A percentile compares a stretch with the other conserved stretches of the same genome.
These are phyloP conservation scores for Wallacemonas sp. DNA, from an alignment of 208 protist genomes.

Conservation along the genomic window DNA sequence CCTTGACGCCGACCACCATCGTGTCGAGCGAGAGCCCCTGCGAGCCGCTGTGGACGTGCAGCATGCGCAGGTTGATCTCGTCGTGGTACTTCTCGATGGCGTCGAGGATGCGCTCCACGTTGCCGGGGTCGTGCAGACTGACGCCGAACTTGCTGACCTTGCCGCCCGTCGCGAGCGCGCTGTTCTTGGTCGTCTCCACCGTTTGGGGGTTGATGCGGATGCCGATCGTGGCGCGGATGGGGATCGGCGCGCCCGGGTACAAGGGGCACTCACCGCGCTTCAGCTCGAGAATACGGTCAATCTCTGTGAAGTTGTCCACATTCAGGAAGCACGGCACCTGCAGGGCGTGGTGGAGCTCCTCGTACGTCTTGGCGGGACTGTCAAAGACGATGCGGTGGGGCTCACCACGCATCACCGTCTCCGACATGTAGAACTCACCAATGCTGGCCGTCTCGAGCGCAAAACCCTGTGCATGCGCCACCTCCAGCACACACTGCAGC, in stretches of 20 bases:
- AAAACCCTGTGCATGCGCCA: constrained; percentile 35
- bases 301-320: constrained; percentile 74
- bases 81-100: constrained; percentile 39
- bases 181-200: constrained; percentile 45
- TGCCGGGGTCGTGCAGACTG: constrained; percentile 46
- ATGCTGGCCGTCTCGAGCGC: constrained; percentile 63
- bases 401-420: constrained; percentile 21
- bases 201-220: constrained; percentile 76
- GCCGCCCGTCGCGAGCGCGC: constrained; percentile 44
- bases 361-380: constrained; percentile 62
- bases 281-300: constrained; percentile 47
- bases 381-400: constrained; percentile 51
- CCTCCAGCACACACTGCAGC: constrained; percentile 41
- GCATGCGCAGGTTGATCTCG: constrained; percentile 47
- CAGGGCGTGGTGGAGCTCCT: constrained; percentile 58
- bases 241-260: constrained; percentile 13
- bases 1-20: constrained; percentile 49
- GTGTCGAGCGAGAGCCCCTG: constrained; percentile 63
- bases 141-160: constrained; percentile 75
- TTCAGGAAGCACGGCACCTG: constrained; percentile 55
- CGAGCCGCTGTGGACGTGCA: constrained; percentile 71
- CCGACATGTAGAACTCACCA: constrained; percentile 55
- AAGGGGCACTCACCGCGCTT: constrained; percentile 20
- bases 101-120: constrained; percentile 39
- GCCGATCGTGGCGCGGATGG: constrained; percentile 40